These are phyloP conservation scores for Penstemon davidsonii DNA, from an alignment of 257 asterid species.

Conservation along the genomic window DNA sequence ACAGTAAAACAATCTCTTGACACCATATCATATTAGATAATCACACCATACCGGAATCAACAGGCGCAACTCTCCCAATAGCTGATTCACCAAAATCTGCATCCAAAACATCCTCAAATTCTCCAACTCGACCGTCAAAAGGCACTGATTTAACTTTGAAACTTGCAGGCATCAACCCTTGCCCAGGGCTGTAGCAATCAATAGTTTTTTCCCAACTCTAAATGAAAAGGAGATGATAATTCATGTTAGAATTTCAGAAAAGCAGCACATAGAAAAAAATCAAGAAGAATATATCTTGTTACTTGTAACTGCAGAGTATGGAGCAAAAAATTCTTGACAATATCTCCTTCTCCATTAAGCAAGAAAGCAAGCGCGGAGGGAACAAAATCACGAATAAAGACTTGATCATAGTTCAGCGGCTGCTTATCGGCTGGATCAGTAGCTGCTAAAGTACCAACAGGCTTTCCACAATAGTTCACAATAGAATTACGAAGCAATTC, in stretches of 20 bases:
- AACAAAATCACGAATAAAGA: conserved; percentile 77
- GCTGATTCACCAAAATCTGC: conserved; percentile 89
- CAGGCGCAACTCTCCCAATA: conserved; percentile 89
- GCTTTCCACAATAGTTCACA: conserved; percentile 65
- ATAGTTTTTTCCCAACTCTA: conserved; percentile 90
- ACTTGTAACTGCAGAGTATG: conserved; percentile 88
- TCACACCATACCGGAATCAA: conserved; percentile 65
- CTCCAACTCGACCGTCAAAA: conserved; percentile 59
- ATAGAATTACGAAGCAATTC: conserved; percentile 60
- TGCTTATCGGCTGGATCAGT: conserved; percentile 64
- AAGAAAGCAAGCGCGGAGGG: conserved; percentile 84
- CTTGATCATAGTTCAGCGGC: conserved; percentile 72
- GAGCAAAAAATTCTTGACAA: conserved; percentile 72
- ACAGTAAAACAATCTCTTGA: neutral
- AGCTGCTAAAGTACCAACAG: conserved; percentile 81
- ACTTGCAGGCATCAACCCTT: conserved; percentile 87
- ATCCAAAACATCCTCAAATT: conserved; percentile 66
- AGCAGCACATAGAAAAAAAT: neutral
- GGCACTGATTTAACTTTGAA: conserved; percentile 64
- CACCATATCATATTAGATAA: neutral
- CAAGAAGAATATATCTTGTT: conserved; percentile 2
- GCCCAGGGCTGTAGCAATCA: conserved; percentile 81
- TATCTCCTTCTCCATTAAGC: conserved; percentile 75
- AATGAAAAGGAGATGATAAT: conserved; percentile 6
- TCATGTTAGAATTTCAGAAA: conserved; percentile 15